These are phyloP conservation scores for Crucihimalaya himalaica DNA, from an alignment of 345 rosid genomes.

Conservation along the genomic window DNA sequence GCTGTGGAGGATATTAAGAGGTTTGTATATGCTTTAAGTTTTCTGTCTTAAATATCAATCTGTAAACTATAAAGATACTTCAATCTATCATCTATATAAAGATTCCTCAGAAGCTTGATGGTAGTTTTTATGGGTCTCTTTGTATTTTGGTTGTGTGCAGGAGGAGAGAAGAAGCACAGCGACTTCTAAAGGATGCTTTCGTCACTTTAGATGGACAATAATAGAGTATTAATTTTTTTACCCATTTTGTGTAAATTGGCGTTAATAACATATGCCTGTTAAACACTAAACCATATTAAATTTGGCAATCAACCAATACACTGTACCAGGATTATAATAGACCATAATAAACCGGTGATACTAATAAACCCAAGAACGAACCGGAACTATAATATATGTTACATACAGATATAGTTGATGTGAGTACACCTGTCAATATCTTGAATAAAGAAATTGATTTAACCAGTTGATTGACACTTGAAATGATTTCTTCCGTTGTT, in stretches of 20 bases:
- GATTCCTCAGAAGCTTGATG: slow-evolving; percentile 1
- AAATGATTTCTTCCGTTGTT: background rate
- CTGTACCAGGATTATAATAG: background rate
- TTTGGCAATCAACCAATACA: background rate
- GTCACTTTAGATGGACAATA: slow-evolving; percentile 63
- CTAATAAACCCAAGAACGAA: background rate
- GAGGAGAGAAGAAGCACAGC: slow-evolving; percentile 83
- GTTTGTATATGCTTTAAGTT: slow-evolving; percentile 38
- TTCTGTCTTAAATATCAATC: background rate
- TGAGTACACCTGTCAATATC: background rate
- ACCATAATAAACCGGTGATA: slow-evolving; percentile 12
- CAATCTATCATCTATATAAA: background rate
- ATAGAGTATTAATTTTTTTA: slow-evolving; percentile 6
- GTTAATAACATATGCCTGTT: background rate
- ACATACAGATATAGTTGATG: background rate
- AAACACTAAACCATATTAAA: slow-evolving; percentile 1
- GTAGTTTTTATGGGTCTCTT: background rate
- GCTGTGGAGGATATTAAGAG: slow-evolving; percentile 95
- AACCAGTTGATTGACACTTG: background rate
- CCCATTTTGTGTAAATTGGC: slow-evolving; percentile 3
- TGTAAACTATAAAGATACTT: background rate
- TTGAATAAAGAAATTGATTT: background rate
- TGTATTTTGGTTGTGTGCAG: slow-evolving; percentile 41
- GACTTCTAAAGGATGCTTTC: slow-evolving; percentile 73
- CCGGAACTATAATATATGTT: background rate